These are phyloP conservation scores for Sugiyamaella japonica DNA, from an alignment of 1,139 yeast genomes.

Conservation along the genomic window DNA sequence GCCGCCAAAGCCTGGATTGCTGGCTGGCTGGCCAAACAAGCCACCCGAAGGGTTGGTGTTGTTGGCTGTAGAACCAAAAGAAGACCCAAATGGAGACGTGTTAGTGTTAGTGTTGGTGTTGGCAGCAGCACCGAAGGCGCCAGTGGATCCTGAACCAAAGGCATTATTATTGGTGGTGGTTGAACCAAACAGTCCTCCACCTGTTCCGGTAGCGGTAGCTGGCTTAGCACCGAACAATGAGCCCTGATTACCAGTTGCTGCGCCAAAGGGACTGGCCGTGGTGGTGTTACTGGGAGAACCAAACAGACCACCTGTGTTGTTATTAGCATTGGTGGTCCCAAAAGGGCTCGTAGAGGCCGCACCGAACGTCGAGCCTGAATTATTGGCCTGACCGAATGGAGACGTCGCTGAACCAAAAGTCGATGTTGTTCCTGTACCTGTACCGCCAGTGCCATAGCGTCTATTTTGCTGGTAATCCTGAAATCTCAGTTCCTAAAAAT, in stretches of 20 bases:
- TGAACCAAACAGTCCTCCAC: constrained; percentile 26
- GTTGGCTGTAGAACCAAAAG: constrained; percentile 30
- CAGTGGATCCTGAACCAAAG: constrained; percentile 26
- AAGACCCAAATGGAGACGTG: constrained; percentile 35
- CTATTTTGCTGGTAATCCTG: constrained; percentile 84
- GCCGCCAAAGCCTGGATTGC: constrained; percentile 24
- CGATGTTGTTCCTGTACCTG: constrained; percentile 27
- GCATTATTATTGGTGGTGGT: constrained; percentile 25
- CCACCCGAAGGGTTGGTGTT: constrained; percentile 28
- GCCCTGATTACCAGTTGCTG: constrained; percentile 11
- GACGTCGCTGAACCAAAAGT: constrained; percentile 28
- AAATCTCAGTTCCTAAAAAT: constrained; percentile 72
- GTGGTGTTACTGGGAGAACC: constrained; percentile 24
- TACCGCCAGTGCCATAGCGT: constrained; percentile 52
- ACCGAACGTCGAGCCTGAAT: constrained; percentile 23
- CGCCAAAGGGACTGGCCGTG: constrained; percentile 34
- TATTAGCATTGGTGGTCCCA: constrained; percentile 29
- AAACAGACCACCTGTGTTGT: constrained; percentile 31
- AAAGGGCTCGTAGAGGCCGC: constrained; percentile 26
- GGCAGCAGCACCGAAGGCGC: constrained; percentile 20
- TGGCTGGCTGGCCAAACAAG: constrained; percentile 37
- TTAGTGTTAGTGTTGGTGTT: constrained; percentile 31
- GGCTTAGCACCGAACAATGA: constrained; percentile 21
- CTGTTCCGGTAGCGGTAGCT: constrained; percentile 8
- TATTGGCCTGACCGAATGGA: constrained; percentile 39